Evolutionary conservation across 1,284 basidiomycete genomes (phyloP), one percentile per base, ranked within the genome.

Genomic region (Neotropicomus parvogracilis): DNA sequence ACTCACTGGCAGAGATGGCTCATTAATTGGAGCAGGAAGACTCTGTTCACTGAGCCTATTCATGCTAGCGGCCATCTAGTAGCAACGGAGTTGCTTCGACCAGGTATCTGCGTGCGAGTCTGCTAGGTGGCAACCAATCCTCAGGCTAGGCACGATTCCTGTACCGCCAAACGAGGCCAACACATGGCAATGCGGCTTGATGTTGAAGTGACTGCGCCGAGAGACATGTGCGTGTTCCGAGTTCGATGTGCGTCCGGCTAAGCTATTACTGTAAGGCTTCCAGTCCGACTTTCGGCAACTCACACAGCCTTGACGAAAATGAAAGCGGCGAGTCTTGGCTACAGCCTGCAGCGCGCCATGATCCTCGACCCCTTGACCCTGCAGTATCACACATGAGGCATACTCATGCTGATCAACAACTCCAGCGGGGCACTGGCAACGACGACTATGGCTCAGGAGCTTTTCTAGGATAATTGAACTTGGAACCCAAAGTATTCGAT

Each of bases 361-460:
- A 27, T 26, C 16, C 27, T 36, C 31, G 32, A 34, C 34, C 34
- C 52, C 45, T 43, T 20, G 29, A 35, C 40, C 57, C 40, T 39
- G 44, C 26, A 28, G 34, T 19, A 16, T 40, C 36, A 37, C 37
- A 56, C 58, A 59, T 34, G 59, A 59, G 58, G 48, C 21, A 19
- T 21, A 40, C 59, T 59, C 61, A 36, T 59, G 57, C 17, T 39
- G 44, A 46, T 55, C 46, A 46, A 43, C 6, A 40, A 24, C 14
- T 21, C 20, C 38, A 27, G 13, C 12, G 10, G 9, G 9, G 16
- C 21, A 27, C n/a, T n/a, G n/a, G 29, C 57, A 16, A 20, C 3
- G 17, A 27, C 20, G n/a, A n/a, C n/a, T 16, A 27, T 36, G 21
- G 27, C 32, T 33, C 12, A n/a, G 4, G 26, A 31, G 31, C 20